These are phyloP conservation scores for Pythium dissimile DNA, from an alignment of 352 stramenopile genomes.

Conservation along the genomic window DNA sequence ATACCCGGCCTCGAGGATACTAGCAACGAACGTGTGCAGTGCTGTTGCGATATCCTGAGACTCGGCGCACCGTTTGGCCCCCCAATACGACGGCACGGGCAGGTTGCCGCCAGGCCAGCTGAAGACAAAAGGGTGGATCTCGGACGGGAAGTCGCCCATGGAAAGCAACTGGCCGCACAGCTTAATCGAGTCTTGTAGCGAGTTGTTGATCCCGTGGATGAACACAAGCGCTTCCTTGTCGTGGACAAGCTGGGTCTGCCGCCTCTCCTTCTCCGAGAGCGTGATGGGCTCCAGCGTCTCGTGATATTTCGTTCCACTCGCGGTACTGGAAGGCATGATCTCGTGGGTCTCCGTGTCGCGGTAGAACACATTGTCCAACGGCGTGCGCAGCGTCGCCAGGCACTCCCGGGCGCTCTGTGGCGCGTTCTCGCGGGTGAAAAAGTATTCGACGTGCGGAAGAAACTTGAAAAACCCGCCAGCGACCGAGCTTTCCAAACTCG, in stretches of 20 bases:
- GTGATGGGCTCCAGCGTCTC: not conserved
- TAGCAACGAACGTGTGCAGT: conserved; percentile 48
- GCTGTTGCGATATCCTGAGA: conserved; percentile 20
- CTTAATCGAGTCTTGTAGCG: conserved; percentile 59
- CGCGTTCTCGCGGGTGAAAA: conserved; percentile 26
- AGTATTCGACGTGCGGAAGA: conserved; percentile 49
- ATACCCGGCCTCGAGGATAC: conserved; percentile 58
- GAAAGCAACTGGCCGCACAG: conserved; percentile 52
- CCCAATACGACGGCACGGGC: conserved; percentile 3
- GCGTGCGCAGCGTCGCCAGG: conserved; percentile 28
- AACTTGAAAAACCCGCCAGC: conserved; percentile 71
- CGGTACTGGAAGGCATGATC: not conserved
- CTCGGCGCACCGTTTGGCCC: conserved; percentile 2
- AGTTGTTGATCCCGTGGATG: conserved; percentile 68
- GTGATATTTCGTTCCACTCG: not conserved
- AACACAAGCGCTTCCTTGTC: conserved; percentile 48
- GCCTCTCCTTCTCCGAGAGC: not conserved
- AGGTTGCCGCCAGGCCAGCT: conserved; percentile 57
- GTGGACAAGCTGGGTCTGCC: not conserved
- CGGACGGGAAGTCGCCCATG: conserved; percentile 53
- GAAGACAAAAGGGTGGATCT: conserved; percentile 69
- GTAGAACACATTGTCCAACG: conserved; percentile 9
- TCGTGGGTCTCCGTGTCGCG: conserved; percentile 4
- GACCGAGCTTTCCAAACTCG: conserved; percentile 68
- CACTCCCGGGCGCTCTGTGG: conserved; percentile 42